A percentile compares a stretch with the other conserved stretches of the same genome.
Conservation (phyloP, 805 yeast species). For the Maudiozyma turicensis region DNA sequence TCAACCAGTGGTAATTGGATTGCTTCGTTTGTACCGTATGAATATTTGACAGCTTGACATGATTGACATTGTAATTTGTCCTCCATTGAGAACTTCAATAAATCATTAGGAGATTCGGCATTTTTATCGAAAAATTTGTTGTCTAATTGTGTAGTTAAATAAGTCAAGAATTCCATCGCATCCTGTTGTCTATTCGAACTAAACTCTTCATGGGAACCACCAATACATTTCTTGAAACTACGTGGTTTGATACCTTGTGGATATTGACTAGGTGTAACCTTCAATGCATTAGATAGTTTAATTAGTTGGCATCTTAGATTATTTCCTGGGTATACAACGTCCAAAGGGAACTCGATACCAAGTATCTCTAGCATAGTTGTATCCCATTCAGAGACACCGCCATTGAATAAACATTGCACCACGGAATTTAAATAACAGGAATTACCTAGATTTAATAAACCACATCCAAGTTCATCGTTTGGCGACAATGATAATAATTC, state of each 20-base stretch:
- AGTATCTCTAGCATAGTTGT: conserved; percentile 17
- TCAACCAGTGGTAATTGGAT: conserved; percentile 45
- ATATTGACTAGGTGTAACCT: conserved; percentile 37
- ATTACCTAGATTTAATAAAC: conserved; percentile 83
- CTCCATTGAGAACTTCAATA: conserved; percentile 56
- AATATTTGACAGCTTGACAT: conserved; percentile 55
- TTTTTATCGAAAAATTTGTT: conserved; percentile 28
- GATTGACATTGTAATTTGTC: conserved; percentile 45
- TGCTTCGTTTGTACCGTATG: conserved; percentile 48
- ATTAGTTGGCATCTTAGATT: conserved; percentile 67
- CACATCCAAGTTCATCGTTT: conserved; percentile 49
- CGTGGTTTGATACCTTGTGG: conserved; percentile 73
- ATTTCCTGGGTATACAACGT: conserved; percentile 43
- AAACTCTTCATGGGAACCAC: conserved; percentile 73
- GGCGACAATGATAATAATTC: conserved; percentile 42
- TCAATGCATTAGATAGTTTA: conserved; percentile 71
- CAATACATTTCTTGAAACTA: conserved; percentile 66
- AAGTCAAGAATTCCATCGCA: conserved; percentile 79
- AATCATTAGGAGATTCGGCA: conserved; percentile 35
- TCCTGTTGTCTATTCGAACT: conserved; percentile 87
- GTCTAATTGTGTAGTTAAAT: conserved; percentile 56
- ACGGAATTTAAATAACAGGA: conserved; percentile 85
- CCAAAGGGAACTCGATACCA: conserved; percentile 31
- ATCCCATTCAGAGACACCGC: conserved; percentile 28
- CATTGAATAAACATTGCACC: conserved; percentile 55